A percentile compares a stretch with the other conserved stretches of the same genome.
These are phyloP conservation scores for Pythium coloratum DNA, from an alignment of 352 stramenopile genomes.

Conservation along the genomic window DNA sequence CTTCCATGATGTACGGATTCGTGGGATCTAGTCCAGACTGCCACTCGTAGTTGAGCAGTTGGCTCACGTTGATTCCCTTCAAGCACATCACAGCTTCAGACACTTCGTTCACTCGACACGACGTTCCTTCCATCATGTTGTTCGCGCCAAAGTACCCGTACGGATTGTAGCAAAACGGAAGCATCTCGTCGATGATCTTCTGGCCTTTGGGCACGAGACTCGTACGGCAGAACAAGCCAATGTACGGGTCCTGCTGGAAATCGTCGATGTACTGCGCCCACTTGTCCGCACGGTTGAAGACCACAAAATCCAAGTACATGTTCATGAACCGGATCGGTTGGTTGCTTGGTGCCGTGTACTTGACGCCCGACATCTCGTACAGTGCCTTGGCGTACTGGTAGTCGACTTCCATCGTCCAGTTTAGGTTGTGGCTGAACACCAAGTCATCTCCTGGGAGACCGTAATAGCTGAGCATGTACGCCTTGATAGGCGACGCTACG, in stretches of 20 bases:
- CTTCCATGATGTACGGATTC: constrained; percentile 20
- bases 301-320: constrained; percentile 27
- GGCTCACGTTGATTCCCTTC: constrained; percentile 26
- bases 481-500: constrained; percentile 20
- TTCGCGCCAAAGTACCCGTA: constrained; percentile 1
- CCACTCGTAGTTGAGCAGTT: constrained; percentile 31
- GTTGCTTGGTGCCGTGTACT: constrained; percentile 8
- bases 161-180: neutral
- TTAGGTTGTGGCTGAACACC: constrained; percentile 19
- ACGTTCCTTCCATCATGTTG: constrained; percentile 10
- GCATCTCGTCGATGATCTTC: neutral
- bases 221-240: constrained; percentile 24
- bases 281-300: constrained; percentile 17
- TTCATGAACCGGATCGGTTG: constrained; percentile 29
- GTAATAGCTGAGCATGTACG: constrained; percentile 24
- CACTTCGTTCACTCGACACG: constrained; percentile 25
- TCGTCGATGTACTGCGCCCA: constrained; percentile 21
- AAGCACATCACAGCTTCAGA: constrained; percentile 25
- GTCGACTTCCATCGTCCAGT: constrained; percentile 26
- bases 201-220: constrained; percentile 15
- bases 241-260: constrained; percentile 22
- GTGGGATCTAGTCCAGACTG: constrained; percentile 7
- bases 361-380: constrained; percentile 21
- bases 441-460: constrained; percentile 19
- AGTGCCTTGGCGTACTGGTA: constrained; percentile 21